Conservation (phyloP, 2,329 filamentous ascomycete species). For the Penicillium freii region DNA sequence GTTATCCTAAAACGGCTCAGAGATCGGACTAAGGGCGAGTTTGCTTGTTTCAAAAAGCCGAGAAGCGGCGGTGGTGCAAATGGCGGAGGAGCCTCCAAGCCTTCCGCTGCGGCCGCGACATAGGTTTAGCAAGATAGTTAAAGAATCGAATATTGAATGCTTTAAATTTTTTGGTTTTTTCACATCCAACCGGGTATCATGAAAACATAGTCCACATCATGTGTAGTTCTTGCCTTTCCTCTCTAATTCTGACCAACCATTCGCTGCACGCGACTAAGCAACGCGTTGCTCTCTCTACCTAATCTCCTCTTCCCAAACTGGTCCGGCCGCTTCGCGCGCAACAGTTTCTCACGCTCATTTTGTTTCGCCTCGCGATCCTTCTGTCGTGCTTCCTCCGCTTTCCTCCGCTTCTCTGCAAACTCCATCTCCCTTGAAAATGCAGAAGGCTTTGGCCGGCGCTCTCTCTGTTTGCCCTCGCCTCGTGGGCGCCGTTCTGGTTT, state of each 20-base stretch:
- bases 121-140: constrained; percentile 12
- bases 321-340: constrained; percentile 59
- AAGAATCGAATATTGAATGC: constrained; percentile 9
- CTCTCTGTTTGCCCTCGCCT: constrained; percentile 29
- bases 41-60: constrained; percentile 75
- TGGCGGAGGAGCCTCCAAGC: constrained; percentile 22
- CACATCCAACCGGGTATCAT: constrained; percentile 24
- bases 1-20: constrained; percentile 78
- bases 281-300: constrained; percentile 72
- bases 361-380: constrained; percentile 66
- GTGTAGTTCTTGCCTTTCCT: not conserved
- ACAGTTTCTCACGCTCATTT: constrained; percentile 66
- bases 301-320: constrained; percentile 73
- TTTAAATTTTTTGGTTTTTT: constrained; percentile 7
- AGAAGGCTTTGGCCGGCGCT: constrained; percentile 42
- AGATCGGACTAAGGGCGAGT: constrained; percentile 79
- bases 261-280: constrained; percentile 75
- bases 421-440: constrained; percentile 66
- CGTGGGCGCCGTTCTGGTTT: constrained; percentile 22
- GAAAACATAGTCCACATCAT: constrained; percentile 14
- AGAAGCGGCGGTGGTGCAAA: constrained; percentile 36
- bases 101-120: constrained; percentile 12
- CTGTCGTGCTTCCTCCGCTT: constrained; percentile 62
- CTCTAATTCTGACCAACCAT: constrained; percentile 54
- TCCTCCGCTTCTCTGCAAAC: constrained; percentile 61